A percentile compares a stretch with the other conserved stretches of the same genome.
These are phyloP conservation scores for Alloascoidea africana DNA, from an alignment of 805 yeast species.

Conservation along the genomic window DNA sequence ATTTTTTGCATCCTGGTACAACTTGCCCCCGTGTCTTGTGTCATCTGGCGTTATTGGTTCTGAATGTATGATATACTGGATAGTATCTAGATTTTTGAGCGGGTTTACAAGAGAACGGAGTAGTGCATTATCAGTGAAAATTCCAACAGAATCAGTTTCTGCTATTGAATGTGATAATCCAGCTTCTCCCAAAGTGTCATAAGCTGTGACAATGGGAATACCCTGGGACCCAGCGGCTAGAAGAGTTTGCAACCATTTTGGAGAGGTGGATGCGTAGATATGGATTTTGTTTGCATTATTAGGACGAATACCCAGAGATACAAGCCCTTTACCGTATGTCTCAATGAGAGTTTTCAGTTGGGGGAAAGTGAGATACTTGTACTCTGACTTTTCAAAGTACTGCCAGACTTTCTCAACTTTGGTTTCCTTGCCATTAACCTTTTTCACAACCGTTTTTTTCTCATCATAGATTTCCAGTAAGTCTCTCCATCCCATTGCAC, in stretches of 20 bases:
- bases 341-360: constrained; percentile 36
- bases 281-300: constrained; percentile 48
- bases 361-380: constrained; percentile 46
- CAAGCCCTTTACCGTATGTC: constrained; percentile 60
- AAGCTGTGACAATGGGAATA: constrained; percentile 88
- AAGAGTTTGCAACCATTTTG: constrained; percentile 81
- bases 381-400: constrained; percentile 65
- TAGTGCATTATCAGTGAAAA: constrained; percentile 74
- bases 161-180: constrained; percentile 77
- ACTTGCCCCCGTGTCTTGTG: constrained; percentile 44
- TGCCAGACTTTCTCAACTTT: constrained; percentile 78
- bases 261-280: constrained; percentile 78
- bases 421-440: constrained; percentile 59
- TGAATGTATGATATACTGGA: constrained; percentile 59
- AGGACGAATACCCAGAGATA: constrained; percentile 57
- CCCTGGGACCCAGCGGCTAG: constrained; percentile 65
- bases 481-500: constrained; percentile 69
- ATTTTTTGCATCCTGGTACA: constrained; percentile 38
- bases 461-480: constrained; percentile 63
- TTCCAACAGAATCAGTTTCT: constrained; percentile 65
- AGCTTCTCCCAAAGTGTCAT: constrained; percentile 83
- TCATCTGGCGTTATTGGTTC: constrained; percentile 48
- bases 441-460: constrained; percentile 54
- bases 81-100: constrained; percentile 39
- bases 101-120: constrained; percentile 58